These are phyloP conservation scores for Xylariaceae sp. DNA, from an alignment of 2,329 filamentous ascomycete genomes.

Conservation along the genomic window DNA sequence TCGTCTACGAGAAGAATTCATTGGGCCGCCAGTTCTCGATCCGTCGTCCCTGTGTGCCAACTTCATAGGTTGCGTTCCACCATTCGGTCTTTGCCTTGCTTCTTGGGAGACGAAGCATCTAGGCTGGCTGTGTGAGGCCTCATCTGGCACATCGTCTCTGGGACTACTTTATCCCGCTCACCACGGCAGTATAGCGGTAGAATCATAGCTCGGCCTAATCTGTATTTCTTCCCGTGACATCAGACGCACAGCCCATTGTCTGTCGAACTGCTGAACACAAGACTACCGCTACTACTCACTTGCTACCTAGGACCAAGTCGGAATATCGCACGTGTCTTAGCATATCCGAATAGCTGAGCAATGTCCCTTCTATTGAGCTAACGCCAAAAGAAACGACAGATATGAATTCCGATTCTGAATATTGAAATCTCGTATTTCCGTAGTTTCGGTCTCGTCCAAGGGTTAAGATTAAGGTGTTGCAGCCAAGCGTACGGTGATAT, in stretches of 20 bases:
- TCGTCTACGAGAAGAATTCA: constrained; percentile 26
- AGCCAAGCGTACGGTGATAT: constrained; percentile 18
- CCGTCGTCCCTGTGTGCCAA: constrained; percentile 16
- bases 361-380: background rate
- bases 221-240: background rate
- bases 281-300: constrained; percentile 3
- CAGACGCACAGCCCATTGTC: constrained; percentile 4
- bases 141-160: constrained; percentile 2
- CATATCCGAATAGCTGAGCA: background rate
- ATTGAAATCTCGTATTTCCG: constrained; percentile 2
- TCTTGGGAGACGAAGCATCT: constrained; percentile 2
- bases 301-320: constrained; percentile 1
- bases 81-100: constrained; percentile 7
- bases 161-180: constrained; percentile 10
- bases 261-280: constrained; percentile 5
- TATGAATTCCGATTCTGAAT: background rate
- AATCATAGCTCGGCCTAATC: constrained; percentile 9
- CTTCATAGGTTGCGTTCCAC: constrained; percentile 15
- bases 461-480: constrained; percentile 2
- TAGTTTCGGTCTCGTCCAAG: background rate
- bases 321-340: background rate
- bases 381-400: background rate
- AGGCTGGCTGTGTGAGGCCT: constrained; percentile 5
- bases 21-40: constrained; percentile 20
- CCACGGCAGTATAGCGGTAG: constrained; percentile 12